Base-by-base conservation (phyloP, 768 basidiomycete species). In the Mycena rebaudengoi region DNA sequence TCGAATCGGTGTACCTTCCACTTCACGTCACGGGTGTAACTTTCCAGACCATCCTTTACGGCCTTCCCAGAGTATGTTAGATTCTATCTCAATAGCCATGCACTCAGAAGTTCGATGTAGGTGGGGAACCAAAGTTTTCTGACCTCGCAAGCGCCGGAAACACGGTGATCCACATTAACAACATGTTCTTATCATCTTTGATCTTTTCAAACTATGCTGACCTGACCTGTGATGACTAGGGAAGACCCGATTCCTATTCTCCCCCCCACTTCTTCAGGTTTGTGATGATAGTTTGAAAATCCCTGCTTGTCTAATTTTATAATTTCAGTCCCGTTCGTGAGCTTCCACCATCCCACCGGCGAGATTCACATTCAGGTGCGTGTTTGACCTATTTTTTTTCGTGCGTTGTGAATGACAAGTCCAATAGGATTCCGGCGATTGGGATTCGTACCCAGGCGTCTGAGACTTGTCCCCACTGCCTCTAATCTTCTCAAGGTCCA, bases 61-160 rank as follows among this genome's bases (percentile, higher is more conserved):
- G 82, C 7, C 70, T 82, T 71, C 82, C 83, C 25, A 73, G 83
- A 35, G 83, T 81, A 70, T 32, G 76, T 71, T 7, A 69, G 14
- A 69, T 77, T 49, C 58, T 76, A 33, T 70, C 73, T 30, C 13
- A 46, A 20, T 16, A 37, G 48, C 51, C 10, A 25, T 60, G 23
- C 26, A 26, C 43, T 60, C 16, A 16, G 14, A 12, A 6, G 8
- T 1, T 14, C 30, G 29, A 7, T 43, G 6, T 33, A 82, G 82
- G 82, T 83, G 29, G 87, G 89, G 13, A 89, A 90, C 71, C 82
- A 83, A 69, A 85, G 78, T 1, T 91, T 89, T 65, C 88, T 0
- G 65, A 88, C 69, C 88, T 86, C 66, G 83, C 89, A 46, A 87
- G 89, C 64, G 75, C 81, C 7, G 74, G 85, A 55, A 37, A 81